Conservation (phyloP, 208 protist genomes). For the Zelonia costaricensis region DNA sequence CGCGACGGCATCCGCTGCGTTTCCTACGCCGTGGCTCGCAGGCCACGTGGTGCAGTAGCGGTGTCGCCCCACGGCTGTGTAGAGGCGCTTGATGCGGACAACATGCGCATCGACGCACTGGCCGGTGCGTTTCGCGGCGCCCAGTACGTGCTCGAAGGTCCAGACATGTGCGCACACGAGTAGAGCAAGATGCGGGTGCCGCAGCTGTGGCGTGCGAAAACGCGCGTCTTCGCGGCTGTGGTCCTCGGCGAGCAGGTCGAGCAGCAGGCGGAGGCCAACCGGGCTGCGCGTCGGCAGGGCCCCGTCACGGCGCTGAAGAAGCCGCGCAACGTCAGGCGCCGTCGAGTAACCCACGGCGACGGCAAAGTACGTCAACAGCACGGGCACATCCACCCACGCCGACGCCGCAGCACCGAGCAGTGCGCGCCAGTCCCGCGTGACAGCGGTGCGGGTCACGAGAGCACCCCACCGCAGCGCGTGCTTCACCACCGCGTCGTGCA, state of each 20-base stretch:
- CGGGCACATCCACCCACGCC: conserved; percentile 17
- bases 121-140: background rate
- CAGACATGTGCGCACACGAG: conserved; percentile 48
- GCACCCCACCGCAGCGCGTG: conserved; percentile 2
- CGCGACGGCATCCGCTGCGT: background rate
- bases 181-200: conserved; percentile 44
- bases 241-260: conserved; percentile 51
- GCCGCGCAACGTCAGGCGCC: conserved; percentile 15
- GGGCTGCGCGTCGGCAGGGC: conserved; percentile 33
- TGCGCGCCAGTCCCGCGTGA: conserved; percentile 26
- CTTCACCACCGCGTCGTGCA: conserved; percentile 28
- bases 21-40: background rate
- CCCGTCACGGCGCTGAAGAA: conserved; percentile 25
- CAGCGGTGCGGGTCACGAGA: conserved; percentile 1
- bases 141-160: conserved; percentile 21
- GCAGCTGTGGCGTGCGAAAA: background rate
- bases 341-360: conserved; percentile 20
- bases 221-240: background rate
- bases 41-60: background rate
- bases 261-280: conserved; percentile 40
- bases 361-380: conserved; percentile 7
- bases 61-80: conserved; percentile 15
- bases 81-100: conserved; percentile 7
- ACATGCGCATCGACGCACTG: background rate
- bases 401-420: conserved; percentile 14